Evolutionary conservation across 768 basidiomycete genomes (phyloP), one percentile per base, ranked within the genome.

Genomic region (Rhodocollybia butyracea): DNA sequence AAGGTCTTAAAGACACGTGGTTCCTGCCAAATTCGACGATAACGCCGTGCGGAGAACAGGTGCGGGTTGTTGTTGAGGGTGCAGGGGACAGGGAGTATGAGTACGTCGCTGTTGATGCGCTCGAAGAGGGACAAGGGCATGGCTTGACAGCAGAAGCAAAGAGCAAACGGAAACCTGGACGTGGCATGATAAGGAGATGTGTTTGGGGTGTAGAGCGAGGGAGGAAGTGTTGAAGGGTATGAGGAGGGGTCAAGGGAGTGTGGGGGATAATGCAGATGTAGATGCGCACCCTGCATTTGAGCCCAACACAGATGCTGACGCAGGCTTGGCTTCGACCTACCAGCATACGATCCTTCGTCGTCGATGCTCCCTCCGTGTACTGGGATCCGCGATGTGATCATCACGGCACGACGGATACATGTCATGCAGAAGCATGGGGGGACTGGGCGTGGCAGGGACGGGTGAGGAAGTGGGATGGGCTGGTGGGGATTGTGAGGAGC

Each of bases 361-460:
- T 13, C 46, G 17, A 47, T n/a, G 10, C 32, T 54, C 21, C 57
- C 42, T 7, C 36, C 56, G 6, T 80, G 81, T 51, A 59, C 66
- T 15, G 79, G 81, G 1, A 70, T 80, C 5, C 68, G 66, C 42
- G 80, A 82, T 55, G 74, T 76, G 45, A 68, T 78, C 30, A 65
- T 82, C 58, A 75, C 74, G 11, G 80, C 43, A 72, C 77, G 76
- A 80, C 80, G 17, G 75, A 79, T 50, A 42, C 38, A 26, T 60
- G 58, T 17, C 73, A 75, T 43, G 73, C 65, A 4, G 59, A 66
- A 27, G 73, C 74, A 19, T 74, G 73, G 73, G 61, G 70, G 38
- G 62, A 61, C 43, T 71, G 69, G 57, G 66, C 29, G 8, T 75
- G 69, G 60, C 65, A 66, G 46, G 74, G 73, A 5, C 67, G 73